phyloP scores from a whole-genome alignment of 2,329 filamentous ascomycete genomes.

The Alternaria triticimaculans region DNA sequence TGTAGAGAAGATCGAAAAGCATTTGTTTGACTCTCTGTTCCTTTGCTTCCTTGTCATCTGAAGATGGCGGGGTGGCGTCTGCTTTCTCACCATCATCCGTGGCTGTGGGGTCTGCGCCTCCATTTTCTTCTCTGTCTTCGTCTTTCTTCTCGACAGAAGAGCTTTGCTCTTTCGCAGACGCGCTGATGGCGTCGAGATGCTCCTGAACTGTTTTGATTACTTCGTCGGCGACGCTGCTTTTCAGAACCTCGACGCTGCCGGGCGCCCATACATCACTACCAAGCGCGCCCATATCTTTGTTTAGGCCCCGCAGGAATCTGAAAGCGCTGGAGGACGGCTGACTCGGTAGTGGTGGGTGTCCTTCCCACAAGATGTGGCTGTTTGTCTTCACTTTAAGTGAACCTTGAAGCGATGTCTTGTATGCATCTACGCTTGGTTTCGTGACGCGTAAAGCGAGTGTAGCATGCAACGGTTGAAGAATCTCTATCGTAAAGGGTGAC shows the following conservation, averaged over 20 bases:
- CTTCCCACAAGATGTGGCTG: constrained; percentile 80
- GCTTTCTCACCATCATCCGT: constrained; percentile 7
- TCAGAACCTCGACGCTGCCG: constrained; percentile 68
- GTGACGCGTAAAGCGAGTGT: constrained; percentile 64
- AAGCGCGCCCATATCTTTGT: constrained; percentile 69
- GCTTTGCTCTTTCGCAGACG: constrained; percentile 3
- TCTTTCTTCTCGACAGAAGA: constrained; percentile 11
- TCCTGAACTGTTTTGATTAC: constrained; percentile 50
- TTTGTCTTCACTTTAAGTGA: constrained; percentile 59
- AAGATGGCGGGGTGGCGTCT: constrained; percentile 14
- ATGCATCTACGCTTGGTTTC: constrained; percentile 53
- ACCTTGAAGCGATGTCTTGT: constrained; percentile 53
- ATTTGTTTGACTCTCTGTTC: constrained; percentile 47
- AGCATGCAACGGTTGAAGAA: constrained; percentile 70
- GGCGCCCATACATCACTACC: constrained; percentile 85
- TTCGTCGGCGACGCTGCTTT: constrained; percentile 60
- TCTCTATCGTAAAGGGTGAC: constrained; percentile 51
- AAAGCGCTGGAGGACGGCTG: constrained; percentile 81
- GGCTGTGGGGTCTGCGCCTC: not conserved
- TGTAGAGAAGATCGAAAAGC: constrained; percentile 54
- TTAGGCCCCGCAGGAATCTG: constrained; percentile 71
- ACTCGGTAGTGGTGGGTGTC: constrained; percentile 73
- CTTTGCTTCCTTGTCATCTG: constrained; percentile 19
- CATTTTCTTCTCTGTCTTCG: not conserved
- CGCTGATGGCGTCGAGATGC: constrained; percentile 46